phyloP scores from a whole-genome alignment of 2,329 filamentous ascomycete genomes.

The Colletotrichum godetiae region DNA sequence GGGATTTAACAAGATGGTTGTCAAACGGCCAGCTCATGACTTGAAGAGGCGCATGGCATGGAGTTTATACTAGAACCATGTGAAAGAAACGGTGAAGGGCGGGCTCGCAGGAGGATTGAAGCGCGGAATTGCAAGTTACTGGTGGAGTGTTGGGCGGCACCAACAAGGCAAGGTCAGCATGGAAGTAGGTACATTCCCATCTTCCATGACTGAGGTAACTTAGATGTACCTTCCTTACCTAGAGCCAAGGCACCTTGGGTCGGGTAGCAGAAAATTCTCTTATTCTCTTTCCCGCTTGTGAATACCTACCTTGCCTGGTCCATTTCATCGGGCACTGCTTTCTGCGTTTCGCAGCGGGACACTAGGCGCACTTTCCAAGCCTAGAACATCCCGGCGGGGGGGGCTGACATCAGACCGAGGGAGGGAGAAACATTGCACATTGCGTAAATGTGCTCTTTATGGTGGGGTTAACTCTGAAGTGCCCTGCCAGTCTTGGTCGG shows the following conservation, averaged over 20 bases:
- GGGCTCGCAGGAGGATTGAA: neutral
- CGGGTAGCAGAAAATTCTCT: slow-evolving; percentile 3
- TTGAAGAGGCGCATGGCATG: neutral
- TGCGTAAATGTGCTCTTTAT: neutral
- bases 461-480: slow-evolving; percentile 12
- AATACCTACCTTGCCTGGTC: neutral
- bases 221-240: neutral
- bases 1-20: neutral
- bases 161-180: neutral
- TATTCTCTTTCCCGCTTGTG: neutral
- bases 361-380: slow-evolving; percentile 2
- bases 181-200: neutral
- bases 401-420: slow-evolving; percentile 29
- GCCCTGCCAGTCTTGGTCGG: neutral
- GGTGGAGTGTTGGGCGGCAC: slow-evolving; percentile 30
- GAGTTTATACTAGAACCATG: slow-evolving; percentile 16
- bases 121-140: neutral
- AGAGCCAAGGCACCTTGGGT: neutral
- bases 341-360: neutral
- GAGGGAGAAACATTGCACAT: too few relatives aligned
- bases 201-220: neutral
- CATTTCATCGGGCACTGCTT: neutral
- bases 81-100: slow-evolving; percentile 25
- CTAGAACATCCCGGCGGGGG: slow-evolving; percentile 18
- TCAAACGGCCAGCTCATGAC: neutral